Conservation (phyloP, 805 yeast genomes). For the Kluyveromyces dobzhanskii region DNA sequence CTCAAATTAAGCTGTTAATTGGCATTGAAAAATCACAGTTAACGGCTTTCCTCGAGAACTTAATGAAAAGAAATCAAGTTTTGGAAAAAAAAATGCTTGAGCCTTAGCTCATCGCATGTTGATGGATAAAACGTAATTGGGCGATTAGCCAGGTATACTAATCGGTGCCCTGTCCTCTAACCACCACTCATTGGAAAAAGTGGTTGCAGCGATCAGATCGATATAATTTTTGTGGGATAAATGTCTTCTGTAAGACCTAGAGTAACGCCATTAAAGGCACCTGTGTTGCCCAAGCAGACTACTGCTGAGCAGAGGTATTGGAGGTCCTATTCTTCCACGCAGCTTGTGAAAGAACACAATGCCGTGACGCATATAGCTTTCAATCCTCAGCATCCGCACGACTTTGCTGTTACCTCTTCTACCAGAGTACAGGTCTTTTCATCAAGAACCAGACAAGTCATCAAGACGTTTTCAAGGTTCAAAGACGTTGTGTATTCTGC, state of each 20-base stretch:
- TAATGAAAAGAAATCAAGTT: not conserved
- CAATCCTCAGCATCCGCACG: slow-evolving; percentile 79
- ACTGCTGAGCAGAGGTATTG: slow-evolving; percentile 93
- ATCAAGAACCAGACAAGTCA: slow-evolving; percentile 87
- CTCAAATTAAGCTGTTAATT: not conserved
- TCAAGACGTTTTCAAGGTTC: slow-evolving; percentile 77
- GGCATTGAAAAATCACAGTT: not conserved
- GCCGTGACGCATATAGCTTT: slow-evolving; percentile 83
- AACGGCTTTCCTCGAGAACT: not conserved
- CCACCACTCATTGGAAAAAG: too few species aligned
- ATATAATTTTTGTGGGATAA: not conserved
- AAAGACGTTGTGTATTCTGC: slow-evolving; percentile 90
- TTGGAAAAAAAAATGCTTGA: not conserved
- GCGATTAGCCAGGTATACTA: too few species aligned
- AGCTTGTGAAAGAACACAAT: slow-evolving; percentile 86
- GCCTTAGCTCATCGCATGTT: slow-evolving; percentile 1
- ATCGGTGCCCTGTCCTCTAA: too few species aligned
- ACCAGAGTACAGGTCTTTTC: slow-evolving; percentile 89
- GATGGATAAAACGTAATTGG: too few species aligned
- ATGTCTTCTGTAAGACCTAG: slow-evolving; percentile 74
- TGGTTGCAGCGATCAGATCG: too few species aligned
- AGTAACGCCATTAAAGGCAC: slow-evolving; percentile 55
- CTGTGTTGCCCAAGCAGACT: slow-evolving; percentile 68
- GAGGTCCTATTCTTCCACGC: slow-evolving; percentile 80
- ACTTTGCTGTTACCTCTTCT: slow-evolving; percentile 87